phyloP scores from a whole-genome alignment of 208 protist species.

The Leishmania major region DNA sequence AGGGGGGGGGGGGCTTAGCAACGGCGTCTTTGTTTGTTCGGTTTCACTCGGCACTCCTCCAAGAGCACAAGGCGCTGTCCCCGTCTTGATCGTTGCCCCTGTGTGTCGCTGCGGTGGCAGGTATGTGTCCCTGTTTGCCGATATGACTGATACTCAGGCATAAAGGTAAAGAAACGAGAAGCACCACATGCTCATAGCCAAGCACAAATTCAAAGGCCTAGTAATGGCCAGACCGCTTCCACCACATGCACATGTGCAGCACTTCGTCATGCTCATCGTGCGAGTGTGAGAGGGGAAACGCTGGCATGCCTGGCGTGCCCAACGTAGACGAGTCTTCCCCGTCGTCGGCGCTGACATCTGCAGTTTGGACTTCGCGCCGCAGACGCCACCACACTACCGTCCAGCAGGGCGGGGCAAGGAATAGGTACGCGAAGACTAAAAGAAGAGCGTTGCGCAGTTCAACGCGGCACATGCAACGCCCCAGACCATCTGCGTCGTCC shows the following conservation, averaged over 20 bases:
- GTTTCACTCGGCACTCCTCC: neutral
- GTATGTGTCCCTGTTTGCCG: neutral
- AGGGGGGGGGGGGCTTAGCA: neutral
- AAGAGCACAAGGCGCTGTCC: neutral
- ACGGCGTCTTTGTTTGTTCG: neutral
- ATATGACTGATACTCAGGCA: neutral
- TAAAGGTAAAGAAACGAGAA: neutral
- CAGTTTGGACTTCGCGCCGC: neutral
- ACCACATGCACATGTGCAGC: too few relatives aligned
- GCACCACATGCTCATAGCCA: neutral
- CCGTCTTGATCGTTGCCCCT: neutral
- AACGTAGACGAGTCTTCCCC: neutral
- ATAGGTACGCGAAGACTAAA: conserved; percentile 60
- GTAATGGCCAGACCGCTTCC: neutral
- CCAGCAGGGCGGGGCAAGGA: conserved; percentile 63
- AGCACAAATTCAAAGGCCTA: neutral
- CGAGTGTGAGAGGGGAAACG: neutral
- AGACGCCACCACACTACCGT: conserved; percentile 45
- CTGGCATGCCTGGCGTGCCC: neutral
- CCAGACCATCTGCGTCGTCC: conserved; percentile 10
- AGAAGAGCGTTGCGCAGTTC: conserved; percentile 78
- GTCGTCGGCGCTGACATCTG: neutral
- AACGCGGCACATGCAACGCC: conserved; percentile 48
- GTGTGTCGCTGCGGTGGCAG: neutral
- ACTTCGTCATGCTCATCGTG: neutral